Conservation (phyloP, 2,329 filamentous ascomycete genomes). For the Ceratocystis destructans region DNA sequence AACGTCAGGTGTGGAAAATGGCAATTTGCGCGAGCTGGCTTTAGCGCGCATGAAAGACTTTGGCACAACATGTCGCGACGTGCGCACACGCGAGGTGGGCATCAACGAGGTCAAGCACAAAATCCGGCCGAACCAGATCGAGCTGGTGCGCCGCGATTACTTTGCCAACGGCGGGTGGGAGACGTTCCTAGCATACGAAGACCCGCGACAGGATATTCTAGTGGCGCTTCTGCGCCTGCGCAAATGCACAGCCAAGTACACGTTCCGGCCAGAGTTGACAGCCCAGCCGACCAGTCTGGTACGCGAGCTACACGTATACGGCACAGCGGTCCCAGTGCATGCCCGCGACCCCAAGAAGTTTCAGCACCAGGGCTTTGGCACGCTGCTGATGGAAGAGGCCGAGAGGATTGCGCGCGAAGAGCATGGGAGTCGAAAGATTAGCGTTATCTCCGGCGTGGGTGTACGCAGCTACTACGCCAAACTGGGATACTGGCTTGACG, state of each 20-base stretch:
- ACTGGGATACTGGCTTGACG: conserved; percentile 86
- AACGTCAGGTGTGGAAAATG: conserved; percentile 96
- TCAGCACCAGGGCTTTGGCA: conserved; percentile 96
- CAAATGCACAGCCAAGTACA: conserved; percentile 84
- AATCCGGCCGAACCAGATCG: conserved; percentile 89
- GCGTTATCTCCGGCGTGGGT: conserved; percentile 94
- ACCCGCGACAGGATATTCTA: conserved; percentile 95
- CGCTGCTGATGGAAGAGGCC: conserved; percentile 92
- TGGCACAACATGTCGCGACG: conserved; percentile 89
- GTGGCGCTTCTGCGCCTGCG: conserved; percentile 79
- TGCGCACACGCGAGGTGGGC: conserved; percentile 88
- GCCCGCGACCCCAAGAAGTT: conserved; percentile 91
- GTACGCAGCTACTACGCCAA: conserved; percentile 91
- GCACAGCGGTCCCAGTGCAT: conserved; percentile 92
- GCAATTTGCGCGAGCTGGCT: conserved; percentile 84
- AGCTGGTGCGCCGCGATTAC: conserved; percentile 88
- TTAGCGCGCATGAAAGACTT: conserved; percentile 99
- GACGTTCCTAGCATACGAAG: conserved; percentile 94
- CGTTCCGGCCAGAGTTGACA: conserved; percentile 74
- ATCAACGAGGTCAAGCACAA: conserved; percentile 99
- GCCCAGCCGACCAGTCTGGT: conserved; percentile 85
- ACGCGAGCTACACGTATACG: conserved; percentile 90
- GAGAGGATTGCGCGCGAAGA: conserved; percentile 90
- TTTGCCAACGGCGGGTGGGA: conserved; percentile 95
- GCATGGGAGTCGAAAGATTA: conserved; percentile 86